These are phyloP conservation scores for Dysphania ambrosioides DNA, from an alignment of 148 eudicot genomes.

Conservation along the genomic window DNA sequence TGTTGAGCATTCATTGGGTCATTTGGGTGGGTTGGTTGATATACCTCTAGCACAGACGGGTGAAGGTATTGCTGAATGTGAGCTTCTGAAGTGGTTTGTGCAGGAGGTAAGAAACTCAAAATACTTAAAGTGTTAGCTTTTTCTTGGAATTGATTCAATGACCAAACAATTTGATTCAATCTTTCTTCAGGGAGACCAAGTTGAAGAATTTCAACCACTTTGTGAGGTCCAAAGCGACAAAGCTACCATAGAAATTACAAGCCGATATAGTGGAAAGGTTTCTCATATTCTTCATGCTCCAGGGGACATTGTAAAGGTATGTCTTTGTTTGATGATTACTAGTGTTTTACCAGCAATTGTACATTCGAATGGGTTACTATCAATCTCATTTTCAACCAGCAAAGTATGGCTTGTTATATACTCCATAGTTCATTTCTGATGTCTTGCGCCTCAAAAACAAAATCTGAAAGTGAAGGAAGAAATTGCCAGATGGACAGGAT, in stretches of 20 bases:
- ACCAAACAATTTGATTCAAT: neutral
- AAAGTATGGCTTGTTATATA: neutral
- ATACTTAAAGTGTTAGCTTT: neutral
- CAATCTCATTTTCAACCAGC: neutral
- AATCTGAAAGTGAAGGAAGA: neutral
- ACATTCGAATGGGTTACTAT: neutral
- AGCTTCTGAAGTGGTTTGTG: slow-evolving; percentile 88
- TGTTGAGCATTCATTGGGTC: slow-evolving; percentile 37
- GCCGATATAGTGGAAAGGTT: slow-evolving; percentile 87
- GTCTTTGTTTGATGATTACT: neutral
- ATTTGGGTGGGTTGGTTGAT: slow-evolving; percentile 61
- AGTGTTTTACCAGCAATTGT: neutral
- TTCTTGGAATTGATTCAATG: neutral
- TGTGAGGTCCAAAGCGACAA: slow-evolving; percentile 99
- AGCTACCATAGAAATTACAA: slow-evolving; percentile 97
- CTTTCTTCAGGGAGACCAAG: slow-evolving; percentile 68
- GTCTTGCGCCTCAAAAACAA: neutral
- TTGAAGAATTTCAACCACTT: slow-evolving; percentile 91
- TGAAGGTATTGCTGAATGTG: slow-evolving; percentile 93
- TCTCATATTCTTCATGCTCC: slow-evolving; percentile 66
- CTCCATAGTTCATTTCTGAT: too few species aligned
- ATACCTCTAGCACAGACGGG: slow-evolving; percentile 92
- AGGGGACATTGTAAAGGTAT: slow-evolving; percentile 86
- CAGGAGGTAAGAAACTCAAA: slow-evolving; percentile 49
- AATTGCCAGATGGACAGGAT: neutral